Conservation (phyloP, 2,329 filamentous ascomycete genomes). For the Tolypocladium paradoxum region DNA sequence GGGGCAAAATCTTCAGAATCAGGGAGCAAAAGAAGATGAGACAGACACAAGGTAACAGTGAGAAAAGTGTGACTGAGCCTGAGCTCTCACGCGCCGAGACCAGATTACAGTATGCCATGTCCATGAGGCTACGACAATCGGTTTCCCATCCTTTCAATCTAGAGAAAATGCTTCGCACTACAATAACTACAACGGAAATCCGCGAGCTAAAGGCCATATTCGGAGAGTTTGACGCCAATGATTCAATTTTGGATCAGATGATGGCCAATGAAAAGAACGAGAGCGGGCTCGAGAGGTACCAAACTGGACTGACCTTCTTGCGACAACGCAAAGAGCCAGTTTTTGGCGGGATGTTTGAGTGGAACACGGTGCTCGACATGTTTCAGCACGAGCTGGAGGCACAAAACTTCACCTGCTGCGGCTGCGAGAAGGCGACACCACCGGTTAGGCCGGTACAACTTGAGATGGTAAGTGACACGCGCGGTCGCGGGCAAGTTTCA, state of each 20-base stretch:
- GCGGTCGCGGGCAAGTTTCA: no score
- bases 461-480: conserved; percentile 3
- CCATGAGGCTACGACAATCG: conserved; percentile 8
- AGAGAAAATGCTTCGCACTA: conserved; percentile 12
- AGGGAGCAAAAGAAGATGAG: no score
- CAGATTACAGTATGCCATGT: neutral
- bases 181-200: neutral
- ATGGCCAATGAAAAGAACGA: neutral
- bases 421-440: neutral
- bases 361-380: conserved; percentile 7
- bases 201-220: neutral
- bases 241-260: conserved; percentile 5
- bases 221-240: neutral
- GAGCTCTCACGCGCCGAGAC: no score
- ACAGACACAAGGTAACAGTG: no score
- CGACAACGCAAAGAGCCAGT: neutral
- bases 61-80: no score
- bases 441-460: neutral
- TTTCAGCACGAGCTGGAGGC: conserved; percentile 5
- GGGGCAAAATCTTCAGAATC: neutral
- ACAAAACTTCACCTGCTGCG: neutral
- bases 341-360: conserved; percentile 11
- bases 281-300: conserved; percentile 3
- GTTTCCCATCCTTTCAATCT: conserved; percentile 18
- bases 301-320: conserved; percentile 6